Evolutionary conservation across 2,329 filamentous ascomycete genomes (phyloP).

Genomic region (Aureobasidium sp.): DNA sequence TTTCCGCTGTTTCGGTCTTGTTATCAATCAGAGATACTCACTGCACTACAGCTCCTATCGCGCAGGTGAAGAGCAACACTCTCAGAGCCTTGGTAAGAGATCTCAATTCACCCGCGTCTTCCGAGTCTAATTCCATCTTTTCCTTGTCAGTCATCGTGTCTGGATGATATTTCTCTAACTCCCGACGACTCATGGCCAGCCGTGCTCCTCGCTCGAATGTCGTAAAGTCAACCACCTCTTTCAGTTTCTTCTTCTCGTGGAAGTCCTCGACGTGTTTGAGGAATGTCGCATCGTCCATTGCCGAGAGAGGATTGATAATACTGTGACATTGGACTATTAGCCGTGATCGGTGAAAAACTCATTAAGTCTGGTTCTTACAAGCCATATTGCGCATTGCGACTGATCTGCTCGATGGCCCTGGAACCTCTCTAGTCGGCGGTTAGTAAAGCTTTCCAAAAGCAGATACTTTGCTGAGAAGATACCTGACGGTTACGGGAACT

Average conservation of each 20-base stretch:
- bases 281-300: neutral
- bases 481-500: no score
- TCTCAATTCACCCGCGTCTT: neutral
- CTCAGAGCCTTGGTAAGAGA: neutral
- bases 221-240: neutral
- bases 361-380: neutral
- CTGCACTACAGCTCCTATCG: neutral
- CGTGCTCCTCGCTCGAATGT: neutral
- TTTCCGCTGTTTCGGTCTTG: no score
- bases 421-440: neutral
- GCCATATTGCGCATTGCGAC: neutral
- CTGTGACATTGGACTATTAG: neutral
- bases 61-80: neutral
- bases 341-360: neutral
- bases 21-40: neutral
- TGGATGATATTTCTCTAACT: no score
- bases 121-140: neutral
- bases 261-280: neutral
- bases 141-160: neutral
- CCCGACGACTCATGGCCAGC: neutral
- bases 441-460: neutral
- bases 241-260: neutral
- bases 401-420: neutral
- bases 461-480: no score
- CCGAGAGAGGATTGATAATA: neutral